A percentile compares a stretch with the other conserved stretches of the same genome.
These are phyloP conservation scores for Pelargonium exstipulatum DNA, from an alignment of 441 rosid genomes.

Conservation along the genomic window DNA sequence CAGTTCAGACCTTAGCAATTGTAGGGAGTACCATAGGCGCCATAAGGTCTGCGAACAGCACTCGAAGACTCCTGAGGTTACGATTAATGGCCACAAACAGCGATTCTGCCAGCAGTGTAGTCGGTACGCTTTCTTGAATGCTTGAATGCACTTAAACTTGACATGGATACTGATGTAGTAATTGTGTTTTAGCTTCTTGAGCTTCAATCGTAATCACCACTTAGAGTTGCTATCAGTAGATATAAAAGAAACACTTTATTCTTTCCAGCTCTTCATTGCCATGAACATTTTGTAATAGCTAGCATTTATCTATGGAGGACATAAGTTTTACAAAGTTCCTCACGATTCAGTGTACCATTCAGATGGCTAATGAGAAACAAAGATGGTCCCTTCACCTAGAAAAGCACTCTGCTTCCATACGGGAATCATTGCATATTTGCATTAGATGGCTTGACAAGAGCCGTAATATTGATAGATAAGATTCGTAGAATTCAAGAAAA, in stretches of 20 bases:
- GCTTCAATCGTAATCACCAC: not conserved
- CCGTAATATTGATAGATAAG: too few species aligned
- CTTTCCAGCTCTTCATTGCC: not conserved
- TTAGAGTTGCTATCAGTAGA: not conserved
- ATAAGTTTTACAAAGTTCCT: too few species aligned
- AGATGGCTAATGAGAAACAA: not conserved
- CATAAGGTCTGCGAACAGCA: slow-evolving; percentile 87
- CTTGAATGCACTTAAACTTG: not conserved
- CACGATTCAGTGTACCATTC: not conserved
- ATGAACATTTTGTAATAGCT: not conserved
- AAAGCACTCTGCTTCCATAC: not conserved
- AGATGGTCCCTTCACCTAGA: not conserved
- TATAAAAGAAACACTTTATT: not conserved
- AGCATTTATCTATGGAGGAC: not conserved
- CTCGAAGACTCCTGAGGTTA: slow-evolving; percentile 71
- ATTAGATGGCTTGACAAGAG: too few species aligned
- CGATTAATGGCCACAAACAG: slow-evolving; percentile 56
- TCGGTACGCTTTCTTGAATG: slow-evolving; percentile 38
- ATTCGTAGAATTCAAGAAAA: not conserved
- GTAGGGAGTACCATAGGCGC: slow-evolving; percentile 75
- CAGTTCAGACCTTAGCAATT: slow-evolving; percentile 54
- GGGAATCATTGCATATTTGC: not conserved
- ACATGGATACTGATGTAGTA: not conserved
- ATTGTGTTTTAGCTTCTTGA: not conserved
- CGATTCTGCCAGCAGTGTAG: slow-evolving; percentile 95